These are phyloP conservation scores for Ustilago trichophora DNA, from an alignment of 1,284 basidiomycete genomes.

Conservation along the genomic window DNA sequence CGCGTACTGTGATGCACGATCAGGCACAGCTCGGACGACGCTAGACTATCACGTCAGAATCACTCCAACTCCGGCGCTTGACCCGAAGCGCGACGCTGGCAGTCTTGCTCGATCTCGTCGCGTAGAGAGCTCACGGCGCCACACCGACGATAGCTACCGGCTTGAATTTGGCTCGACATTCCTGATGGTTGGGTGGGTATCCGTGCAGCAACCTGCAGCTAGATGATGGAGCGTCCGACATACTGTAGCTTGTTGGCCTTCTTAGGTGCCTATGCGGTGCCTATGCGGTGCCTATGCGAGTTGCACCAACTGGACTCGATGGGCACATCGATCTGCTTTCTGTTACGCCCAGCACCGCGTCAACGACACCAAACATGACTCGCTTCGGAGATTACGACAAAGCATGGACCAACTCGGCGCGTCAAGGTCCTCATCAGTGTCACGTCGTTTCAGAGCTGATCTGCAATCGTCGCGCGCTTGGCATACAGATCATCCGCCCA, in stretches of 20 bases:
- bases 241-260: not conserved
- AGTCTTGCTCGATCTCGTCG: too few relatives aligned
- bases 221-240: not conserved
- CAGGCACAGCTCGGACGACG: too few relatives aligned
- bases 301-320: constrained; percentile 2
- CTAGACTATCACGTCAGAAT: not conserved
- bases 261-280: too few relatives aligned
- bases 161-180: constrained; percentile 4
- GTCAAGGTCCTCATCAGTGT: too few relatives aligned
- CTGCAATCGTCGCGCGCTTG: too few relatives aligned
- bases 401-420: too few relatives aligned
- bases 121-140: constrained; percentile 3
- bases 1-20: too few relatives aligned
- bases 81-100: not conserved
- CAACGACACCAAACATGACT: too few relatives aligned
- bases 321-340: not conserved
- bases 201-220: constrained; percentile 12
- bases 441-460: too few relatives aligned
- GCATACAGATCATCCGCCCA: too few relatives aligned
- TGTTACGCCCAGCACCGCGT: too few relatives aligned
- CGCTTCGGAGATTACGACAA: too few relatives aligned
- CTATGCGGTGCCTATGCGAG: not conserved
- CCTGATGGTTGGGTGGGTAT: constrained; percentile 9
- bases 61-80: not conserved
- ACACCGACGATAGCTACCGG: not conserved